Percentiles rank a stretch among this genome's conserved stretches.
Evolutionary conservation across 352 stramenopile species (phyloP).

Genomic region (Phytopythium ostracodes): DNA sequence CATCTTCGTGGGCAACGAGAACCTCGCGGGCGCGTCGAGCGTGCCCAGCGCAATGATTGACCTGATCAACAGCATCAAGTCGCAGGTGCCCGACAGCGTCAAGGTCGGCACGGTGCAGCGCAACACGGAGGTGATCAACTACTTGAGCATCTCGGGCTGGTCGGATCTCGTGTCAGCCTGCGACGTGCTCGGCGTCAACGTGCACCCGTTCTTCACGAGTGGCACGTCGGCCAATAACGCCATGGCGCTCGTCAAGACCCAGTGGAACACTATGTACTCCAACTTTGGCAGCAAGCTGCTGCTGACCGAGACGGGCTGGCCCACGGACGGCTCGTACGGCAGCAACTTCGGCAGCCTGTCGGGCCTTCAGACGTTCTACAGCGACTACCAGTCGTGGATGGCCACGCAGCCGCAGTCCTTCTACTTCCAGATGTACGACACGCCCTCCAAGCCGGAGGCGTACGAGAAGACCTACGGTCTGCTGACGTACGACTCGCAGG

Average conservation of each 20-base stretch:
- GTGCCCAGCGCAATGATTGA: conserved; percentile 38
- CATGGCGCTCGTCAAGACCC: conserved; percentile 43
- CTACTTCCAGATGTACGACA: conserved; percentile 83
- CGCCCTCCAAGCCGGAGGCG: conserved; percentile 26
- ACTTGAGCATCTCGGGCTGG: conserved; percentile 25
- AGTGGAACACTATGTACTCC: conserved; percentile 44
- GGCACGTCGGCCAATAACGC: conserved; percentile 23
- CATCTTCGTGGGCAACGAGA: conserved; percentile 75
- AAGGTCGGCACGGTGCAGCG: conserved; percentile 68
- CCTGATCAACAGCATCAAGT: conserved; percentile 53
- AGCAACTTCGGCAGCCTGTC: conserved; percentile 35
- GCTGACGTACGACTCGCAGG: conserved; percentile 28
- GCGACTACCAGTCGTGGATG: conserved; percentile 59
- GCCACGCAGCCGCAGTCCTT: conserved; percentile 44
- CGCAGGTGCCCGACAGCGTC: conserved; percentile 27
- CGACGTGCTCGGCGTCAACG: conserved; percentile 53
- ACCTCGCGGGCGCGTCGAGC: conserved; percentile 26
- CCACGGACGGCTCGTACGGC: conserved; percentile 25
- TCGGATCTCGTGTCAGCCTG: conserved; percentile 30
- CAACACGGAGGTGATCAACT: conserved; percentile 50
- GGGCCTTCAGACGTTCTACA: conserved; percentile 43
- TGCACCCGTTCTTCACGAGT: conserved; percentile 58
- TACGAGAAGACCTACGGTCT: conserved; percentile 61
- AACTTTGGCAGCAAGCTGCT: conserved; percentile 47
- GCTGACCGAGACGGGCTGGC: conserved; percentile 54